A percentile compares a stretch with the other conserved stretches of the same genome.
These are phyloP conservation scores for Eucalyptus sp. DNA, from an alignment of 345 rosid species.

Conservation along the genomic window DNA sequence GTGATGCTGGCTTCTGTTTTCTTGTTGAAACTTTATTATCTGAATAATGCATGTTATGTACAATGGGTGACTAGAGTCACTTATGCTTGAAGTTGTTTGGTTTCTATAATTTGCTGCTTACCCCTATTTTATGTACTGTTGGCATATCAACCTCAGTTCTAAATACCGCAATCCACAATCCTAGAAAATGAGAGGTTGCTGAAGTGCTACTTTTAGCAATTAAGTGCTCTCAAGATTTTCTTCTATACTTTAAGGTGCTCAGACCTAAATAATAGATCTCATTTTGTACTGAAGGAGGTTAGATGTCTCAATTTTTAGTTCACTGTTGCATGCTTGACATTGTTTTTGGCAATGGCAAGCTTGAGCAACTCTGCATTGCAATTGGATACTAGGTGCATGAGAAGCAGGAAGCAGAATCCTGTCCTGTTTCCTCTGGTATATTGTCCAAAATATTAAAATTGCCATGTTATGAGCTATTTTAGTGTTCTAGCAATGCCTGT, in stretches of 20 bases:
- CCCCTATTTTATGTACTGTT: background rate
- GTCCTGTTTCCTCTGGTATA: background rate
- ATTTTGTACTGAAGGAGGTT: background rate
- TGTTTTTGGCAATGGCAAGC: background rate
- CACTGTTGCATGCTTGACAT: background rate
- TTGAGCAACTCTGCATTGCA: background rate
- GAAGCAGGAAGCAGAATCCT: background rate
- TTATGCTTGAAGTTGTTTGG: background rate
- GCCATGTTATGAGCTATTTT: background rate
- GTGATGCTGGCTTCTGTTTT: background rate
- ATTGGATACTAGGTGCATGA: background rate
- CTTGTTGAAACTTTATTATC: background rate
- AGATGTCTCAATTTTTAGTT: background rate
- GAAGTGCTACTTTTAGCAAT: background rate
- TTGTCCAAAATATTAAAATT: background rate
- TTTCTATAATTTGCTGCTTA: background rate
- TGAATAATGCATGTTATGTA: background rate
- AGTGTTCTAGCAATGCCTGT: background rate
- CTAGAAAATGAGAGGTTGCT: background rate
- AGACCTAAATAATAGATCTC: background rate
- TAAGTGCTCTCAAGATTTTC: background rate
- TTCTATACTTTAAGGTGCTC: background rate
- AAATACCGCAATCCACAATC: background rate
- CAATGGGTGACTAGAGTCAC: background rate
- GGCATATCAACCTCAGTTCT: background rate